phyloP scores from a whole-genome alignment of 805 yeast species.

The Ogataea zsoltii region DNA sequence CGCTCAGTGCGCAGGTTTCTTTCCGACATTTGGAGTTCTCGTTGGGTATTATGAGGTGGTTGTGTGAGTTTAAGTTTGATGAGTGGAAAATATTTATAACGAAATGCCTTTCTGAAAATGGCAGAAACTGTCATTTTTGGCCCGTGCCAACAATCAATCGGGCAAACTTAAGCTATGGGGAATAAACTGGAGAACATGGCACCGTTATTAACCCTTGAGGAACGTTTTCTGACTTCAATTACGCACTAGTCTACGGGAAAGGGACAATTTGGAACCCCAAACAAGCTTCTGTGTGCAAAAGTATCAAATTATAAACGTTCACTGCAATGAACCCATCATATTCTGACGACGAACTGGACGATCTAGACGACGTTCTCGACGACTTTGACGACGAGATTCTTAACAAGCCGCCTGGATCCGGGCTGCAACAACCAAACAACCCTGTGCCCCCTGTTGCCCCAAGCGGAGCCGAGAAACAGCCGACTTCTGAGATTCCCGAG shows the following conservation, averaged over 20 bases:
- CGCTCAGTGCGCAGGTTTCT: conserved; percentile 66
- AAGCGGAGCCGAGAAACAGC: not conserved
- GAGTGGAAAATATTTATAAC: not conserved
- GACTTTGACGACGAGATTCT: conserved; percentile 77
- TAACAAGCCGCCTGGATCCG: conserved; percentile 59
- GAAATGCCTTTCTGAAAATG: not conserved
- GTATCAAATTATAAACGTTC: too few species aligned
- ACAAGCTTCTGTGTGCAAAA: too few species aligned
- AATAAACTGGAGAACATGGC: not conserved
- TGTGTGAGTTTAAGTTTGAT: not conserved
- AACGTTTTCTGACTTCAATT: too few species aligned
- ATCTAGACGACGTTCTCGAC: conserved; percentile 80
- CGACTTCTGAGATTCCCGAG: conserved; percentile 9
- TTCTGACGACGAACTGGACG: conserved; percentile 63
- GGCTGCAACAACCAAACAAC: conserved; percentile 9
- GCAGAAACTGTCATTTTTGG: conserved; percentile 9
- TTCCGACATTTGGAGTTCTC: conserved; percentile 22
- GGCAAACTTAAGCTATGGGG: conserved; percentile 14
- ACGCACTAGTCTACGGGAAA: not conserved
- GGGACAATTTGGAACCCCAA: too few species aligned
- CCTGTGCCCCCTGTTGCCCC: not conserved
- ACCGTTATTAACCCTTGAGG: too few species aligned
- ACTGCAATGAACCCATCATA: conserved; percentile 4
- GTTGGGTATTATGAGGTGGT: not conserved
- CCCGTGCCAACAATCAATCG: conserved; percentile 7